Conservation (phyloP, 192 early-diverging fungal species). For the Coemansia sp. region DNA sequence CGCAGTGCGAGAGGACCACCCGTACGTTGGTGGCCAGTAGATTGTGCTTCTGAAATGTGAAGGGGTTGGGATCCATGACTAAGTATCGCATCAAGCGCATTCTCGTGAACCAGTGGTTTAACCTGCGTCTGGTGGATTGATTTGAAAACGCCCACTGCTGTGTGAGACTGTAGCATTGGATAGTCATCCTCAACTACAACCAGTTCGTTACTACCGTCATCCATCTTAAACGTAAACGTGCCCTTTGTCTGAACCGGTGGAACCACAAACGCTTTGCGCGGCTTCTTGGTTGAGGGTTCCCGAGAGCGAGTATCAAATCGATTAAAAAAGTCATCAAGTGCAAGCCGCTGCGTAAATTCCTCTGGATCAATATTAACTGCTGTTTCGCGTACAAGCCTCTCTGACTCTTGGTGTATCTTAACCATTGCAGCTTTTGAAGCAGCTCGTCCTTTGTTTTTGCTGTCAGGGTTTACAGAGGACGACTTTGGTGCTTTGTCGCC, state of each 20-base stretch:
- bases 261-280: neutral
- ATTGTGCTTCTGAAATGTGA: conserved; percentile 1
- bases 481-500: neutral
- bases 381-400: conserved; percentile 47
- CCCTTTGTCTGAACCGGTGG: conserved; percentile 9
- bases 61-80: conserved; percentile 38
- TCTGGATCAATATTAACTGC: conserved; percentile 32
- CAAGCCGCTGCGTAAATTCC: conserved; percentile 30
- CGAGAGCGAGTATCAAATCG: conserved; percentile 14
- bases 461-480: neutral
- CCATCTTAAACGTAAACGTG: conserved; percentile 11
- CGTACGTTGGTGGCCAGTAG: neutral
- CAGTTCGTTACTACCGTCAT: conserved; percentile 31
- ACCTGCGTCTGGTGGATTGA: neutral
- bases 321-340: conserved; percentile 23
- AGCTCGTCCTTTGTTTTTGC: conserved; percentile 3
- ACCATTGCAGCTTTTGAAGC: conserved; percentile 42
- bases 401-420: conserved; percentile 43
- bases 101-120: neutral
- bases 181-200: conserved; percentile 24
- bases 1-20: conserved; percentile 27
- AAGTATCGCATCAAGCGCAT: conserved; percentile 28
- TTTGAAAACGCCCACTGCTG: neutral
- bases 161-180: neutral
- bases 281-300: neutral